Evolutionary conservation across 2,329 filamentous ascomycete genomes (phyloP), one percentile per base, ranked within the genome.

Genomic region (Mariannaea elegans): DNA sequence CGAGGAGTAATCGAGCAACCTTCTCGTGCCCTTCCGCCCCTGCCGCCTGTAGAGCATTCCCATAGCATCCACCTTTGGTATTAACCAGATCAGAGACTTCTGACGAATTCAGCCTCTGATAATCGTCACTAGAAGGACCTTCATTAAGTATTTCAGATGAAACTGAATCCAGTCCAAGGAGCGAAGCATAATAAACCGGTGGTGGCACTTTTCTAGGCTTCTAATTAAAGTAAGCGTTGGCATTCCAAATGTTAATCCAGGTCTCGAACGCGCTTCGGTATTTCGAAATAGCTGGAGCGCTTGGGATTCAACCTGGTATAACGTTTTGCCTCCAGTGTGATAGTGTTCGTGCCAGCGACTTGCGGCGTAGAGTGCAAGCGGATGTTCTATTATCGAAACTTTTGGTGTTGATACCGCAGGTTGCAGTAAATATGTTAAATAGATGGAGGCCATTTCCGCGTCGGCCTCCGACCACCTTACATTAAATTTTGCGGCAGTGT

Each of bases 111-210:
- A 27, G 14, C 2, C 18, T 4, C n/a, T n/a, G n/a, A n/a, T n/a
- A n/a, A n/a, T n/a, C n/a, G n/a, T n/a, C n/a, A n/a, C n/a, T n/a
- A n/a, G n/a, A n/a, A n/a, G n/a, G n/a, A n/a, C n/a, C 9, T 27
- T 9, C 16, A 6, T 23, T 8, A 4, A 29, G 21, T 45, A 21
- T 51, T 51, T 32, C 13, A 45, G 29, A 14, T 18, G 41, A 2
- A 3, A 41, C n/a, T 21, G 14, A 23, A 23, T 42, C 10, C 12
- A 53, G 49, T n/a, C 56, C 27, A 16, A 59, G 27, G 16, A 42
- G 18, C 8, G 42, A 53, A 31, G 47, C 39, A 44, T 47, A 53
- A 44, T 47, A 58, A 3, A 59, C 6, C 3, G 14, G 42, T 13
- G 8, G 3, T 27, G n/a, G 7, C 7, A 16, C 16, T 4, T 16